Evolutionary conservation across 2,329 filamentous ascomycete genomes (phyloP), one percentile per base, ranked within the genome.

Genomic region (Ascochyta koolunga): DNA sequence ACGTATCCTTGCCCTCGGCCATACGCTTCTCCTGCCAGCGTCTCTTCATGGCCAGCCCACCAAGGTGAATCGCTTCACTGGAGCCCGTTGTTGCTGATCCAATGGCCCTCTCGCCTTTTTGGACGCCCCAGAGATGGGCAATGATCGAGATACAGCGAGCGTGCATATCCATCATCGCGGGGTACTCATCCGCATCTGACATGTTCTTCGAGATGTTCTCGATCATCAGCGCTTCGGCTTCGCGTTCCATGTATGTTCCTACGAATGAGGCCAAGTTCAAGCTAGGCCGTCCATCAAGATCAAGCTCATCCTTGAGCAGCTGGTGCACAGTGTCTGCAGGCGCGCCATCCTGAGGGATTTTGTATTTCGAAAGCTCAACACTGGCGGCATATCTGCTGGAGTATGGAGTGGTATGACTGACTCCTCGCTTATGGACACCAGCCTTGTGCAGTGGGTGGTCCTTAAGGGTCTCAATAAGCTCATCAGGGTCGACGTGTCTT

Each of bases 161-260:
- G 63, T 89, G 86, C 71, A 89, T 87, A 45, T 73, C 67, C 72
- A 75, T 76, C 73, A 75, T 75, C 4, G 70, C 72, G 0, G 73
- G 74, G 39, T 77, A 77, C 42, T 76, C 75, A 44, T 77, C 88
- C 2, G 86, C 85, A 68, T 90, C 88, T n/a, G 85, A 82, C 72
- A 91, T 79, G 64, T 90, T 90, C 75, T 91, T 90, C 54, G 82
- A 80, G 36, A 90, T 72, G 54, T 90, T 89, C 62, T 89, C 86
- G 18, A 82, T 75, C 80, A 90, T 86, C 37, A 91, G 79, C 50
- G 83, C 76, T 52, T 84, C 80, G 5, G 85, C 87, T 61, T 88
- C 82, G 10, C 81, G 79, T 66, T 90, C 88, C 84, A 89, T 87
- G 66, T 88, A 90, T 1, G 88, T 90, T 32, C 84, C 83, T 1